A percentile compares a stretch with the other conserved stretches of the same genome.
These are phyloP conservation scores for Venturia oleaginea DNA, from an alignment of 2,329 filamentous ascomycete species.

Conservation along the genomic window DNA sequence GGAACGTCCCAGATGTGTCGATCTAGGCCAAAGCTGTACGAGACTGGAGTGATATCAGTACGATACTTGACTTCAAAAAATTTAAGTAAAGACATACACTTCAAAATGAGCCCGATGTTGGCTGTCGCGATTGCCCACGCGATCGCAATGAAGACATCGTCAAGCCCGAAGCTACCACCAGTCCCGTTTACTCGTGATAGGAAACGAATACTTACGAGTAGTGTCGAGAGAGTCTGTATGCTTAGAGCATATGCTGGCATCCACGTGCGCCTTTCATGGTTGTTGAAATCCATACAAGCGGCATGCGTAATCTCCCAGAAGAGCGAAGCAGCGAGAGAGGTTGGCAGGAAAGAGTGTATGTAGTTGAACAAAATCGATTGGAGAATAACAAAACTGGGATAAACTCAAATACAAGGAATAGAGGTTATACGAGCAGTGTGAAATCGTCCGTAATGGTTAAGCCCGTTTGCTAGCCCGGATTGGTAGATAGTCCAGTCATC, in stretches of 20 bases:
- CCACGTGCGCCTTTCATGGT: slow-evolving; percentile 11
- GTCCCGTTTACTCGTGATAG: slow-evolving; percentile 1
- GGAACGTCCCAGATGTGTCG: slow-evolving; percentile 31
- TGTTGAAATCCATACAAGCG: background rate
- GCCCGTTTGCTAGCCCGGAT: background rate
- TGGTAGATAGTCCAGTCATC: background rate
- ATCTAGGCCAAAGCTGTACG: slow-evolving; percentile 22
- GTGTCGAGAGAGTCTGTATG: slow-evolving; percentile 9
- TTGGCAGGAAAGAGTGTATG: background rate
- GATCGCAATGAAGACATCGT: slow-evolving; percentile 14
- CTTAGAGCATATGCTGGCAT: slow-evolving; percentile 12
- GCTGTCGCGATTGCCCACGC: slow-evolving; percentile 10
- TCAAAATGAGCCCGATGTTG: background rate
- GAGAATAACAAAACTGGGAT: background rate
- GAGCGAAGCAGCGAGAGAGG: background rate
- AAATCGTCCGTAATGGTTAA: background rate
- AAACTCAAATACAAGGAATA: background rate
- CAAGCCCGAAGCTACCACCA: slow-evolving; percentile 4
- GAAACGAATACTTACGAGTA: slow-evolving; percentile 9
- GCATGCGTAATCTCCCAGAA: background rate
- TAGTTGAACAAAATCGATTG: background rate
- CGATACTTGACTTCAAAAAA: background rate
- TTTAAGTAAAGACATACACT: background rate
- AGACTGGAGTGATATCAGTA: slow-evolving; percentile 15
- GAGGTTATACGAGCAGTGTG: background rate